Evolutionary conservation across 176 grass and related monocot species (phyloP).

Genomic region (Cenchrus fungigraminus): DNA sequence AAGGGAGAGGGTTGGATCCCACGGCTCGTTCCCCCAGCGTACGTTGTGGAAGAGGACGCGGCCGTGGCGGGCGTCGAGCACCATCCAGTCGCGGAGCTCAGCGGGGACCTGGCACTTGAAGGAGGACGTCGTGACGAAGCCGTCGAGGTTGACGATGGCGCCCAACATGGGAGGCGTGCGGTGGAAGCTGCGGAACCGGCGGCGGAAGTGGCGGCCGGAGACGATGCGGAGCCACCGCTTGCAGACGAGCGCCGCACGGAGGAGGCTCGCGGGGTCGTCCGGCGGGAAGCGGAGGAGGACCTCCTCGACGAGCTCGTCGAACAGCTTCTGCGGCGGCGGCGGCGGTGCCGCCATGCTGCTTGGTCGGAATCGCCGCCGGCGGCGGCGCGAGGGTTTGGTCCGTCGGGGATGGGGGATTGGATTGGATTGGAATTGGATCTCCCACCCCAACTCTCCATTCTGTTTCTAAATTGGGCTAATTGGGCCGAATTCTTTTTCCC

Average conservation of each 20-base stretch:
- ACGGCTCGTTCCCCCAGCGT: background rate
- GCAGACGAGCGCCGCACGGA: conserved; percentile 26
- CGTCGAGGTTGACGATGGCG: conserved; percentile 3
- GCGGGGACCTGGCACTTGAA: background rate
- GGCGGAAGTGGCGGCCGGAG: background rate
- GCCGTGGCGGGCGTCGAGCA: background rate
- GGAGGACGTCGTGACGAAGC: background rate
- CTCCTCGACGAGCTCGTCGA: conserved; percentile 18
- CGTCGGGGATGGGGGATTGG: no score
- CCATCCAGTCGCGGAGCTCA: background rate
- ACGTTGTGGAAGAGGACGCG: background rate
- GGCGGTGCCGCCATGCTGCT: background rate
- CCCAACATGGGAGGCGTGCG: conserved; percentile 28
- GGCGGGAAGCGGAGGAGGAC: conserved; percentile 34
- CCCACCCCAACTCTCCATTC: no score
- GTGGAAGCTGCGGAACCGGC: conserved; percentile 25
- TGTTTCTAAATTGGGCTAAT: no score
- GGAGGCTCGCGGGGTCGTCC: conserved; percentile 2
- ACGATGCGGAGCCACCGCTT: conserved; percentile 2
- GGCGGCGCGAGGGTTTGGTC: background rate
- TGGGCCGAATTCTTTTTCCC: no score
- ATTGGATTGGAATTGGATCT: no score
- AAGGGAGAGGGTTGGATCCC: background rate
- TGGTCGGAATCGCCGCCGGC: background rate
- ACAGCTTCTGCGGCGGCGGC: background rate